phyloP scores from a whole-genome alignment of 352 stramenopile species.

The Phytophthora pluvialis region DNA sequence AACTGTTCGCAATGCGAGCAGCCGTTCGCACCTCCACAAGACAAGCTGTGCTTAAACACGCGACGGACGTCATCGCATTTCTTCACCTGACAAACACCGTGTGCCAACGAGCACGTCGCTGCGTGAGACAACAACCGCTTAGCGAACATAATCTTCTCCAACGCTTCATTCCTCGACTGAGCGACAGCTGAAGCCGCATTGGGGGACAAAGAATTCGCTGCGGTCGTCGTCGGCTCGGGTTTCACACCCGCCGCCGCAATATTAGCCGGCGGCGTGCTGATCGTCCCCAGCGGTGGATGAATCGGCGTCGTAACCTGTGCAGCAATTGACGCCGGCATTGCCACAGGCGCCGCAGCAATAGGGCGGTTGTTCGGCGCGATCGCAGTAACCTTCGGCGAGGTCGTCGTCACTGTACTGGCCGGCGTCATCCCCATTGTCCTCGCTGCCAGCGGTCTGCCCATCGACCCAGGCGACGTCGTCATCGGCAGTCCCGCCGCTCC shows the following conservation, averaged over 20 bases:
- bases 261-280: conserved; percentile 18
- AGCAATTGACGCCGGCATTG: conserved; percentile 39
- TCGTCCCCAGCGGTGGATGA: conserved; percentile 17
- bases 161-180: conserved; percentile 59
- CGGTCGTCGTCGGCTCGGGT: conserved; percentile 26
- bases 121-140: conserved; percentile 84
- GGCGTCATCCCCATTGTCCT: conserved; percentile 23
- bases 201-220: conserved; percentile 27
- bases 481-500: conserved; percentile 15
- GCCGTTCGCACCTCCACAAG: conserved; percentile 66
- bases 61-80: conserved; percentile 87
- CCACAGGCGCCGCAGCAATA: conserved; percentile 33
- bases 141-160: conserved; percentile 88
- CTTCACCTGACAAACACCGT: conserved; percentile 81
- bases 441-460: conserved; percentile 36
- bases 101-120: conserved; percentile 61
- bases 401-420: background rate
- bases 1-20: conserved; percentile 86
- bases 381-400: conserved; percentile 29
- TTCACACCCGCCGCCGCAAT: conserved; percentile 33
- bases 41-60: conserved; percentile 87
- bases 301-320: conserved; percentile 17
- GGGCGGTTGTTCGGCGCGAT: conserved; percentile 42
- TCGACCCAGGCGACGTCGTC: conserved; percentile 31
- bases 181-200: conserved; percentile 23